Percentiles rank a stretch among this genome's conserved stretches.
Conservation (phyloP, 179 eudicot genomes). For the Camellia oleifera region DNA sequence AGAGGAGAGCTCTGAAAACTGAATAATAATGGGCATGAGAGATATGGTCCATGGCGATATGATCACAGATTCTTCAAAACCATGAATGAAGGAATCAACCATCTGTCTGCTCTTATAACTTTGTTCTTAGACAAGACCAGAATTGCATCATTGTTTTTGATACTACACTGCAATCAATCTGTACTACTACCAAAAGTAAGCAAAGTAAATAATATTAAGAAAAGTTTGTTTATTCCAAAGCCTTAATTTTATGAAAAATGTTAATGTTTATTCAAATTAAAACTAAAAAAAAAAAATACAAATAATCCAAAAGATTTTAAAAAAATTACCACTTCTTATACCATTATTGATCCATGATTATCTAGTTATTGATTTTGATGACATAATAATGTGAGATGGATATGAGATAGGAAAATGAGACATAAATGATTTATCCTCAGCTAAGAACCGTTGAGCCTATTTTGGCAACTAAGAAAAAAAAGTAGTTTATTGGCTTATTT, state of each 20-base stretch:
- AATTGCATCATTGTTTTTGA: conserved; percentile 60
- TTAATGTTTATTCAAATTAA: neutral
- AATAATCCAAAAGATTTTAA: neutral
- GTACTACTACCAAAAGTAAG: conserved; percentile 15
- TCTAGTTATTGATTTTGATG: no score
- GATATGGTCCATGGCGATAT: conserved; percentile 2
- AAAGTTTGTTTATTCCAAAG: neutral
- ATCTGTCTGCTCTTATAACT: neutral
- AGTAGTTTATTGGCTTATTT: no score
- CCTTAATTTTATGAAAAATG: neutral
- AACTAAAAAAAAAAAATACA: neutral
- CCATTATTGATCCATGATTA: no score
- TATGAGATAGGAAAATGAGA: no score
- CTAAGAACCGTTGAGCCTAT: no score
- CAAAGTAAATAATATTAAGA: neutral
- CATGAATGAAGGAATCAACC: neutral
- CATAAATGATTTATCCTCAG: no score
- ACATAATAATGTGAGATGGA: no score
- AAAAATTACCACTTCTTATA: no score
- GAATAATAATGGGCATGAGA: conserved; percentile 13
- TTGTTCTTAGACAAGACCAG: conserved; percentile 28
- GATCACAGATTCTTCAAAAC: conserved; percentile 15
- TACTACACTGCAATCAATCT: conserved; percentile 32
- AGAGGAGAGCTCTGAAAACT: conserved; percentile 20
- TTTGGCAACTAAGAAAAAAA: no score